Base-by-base conservation (phyloP, 148 eudicot species). In the Polygonum aviculare region DNA sequence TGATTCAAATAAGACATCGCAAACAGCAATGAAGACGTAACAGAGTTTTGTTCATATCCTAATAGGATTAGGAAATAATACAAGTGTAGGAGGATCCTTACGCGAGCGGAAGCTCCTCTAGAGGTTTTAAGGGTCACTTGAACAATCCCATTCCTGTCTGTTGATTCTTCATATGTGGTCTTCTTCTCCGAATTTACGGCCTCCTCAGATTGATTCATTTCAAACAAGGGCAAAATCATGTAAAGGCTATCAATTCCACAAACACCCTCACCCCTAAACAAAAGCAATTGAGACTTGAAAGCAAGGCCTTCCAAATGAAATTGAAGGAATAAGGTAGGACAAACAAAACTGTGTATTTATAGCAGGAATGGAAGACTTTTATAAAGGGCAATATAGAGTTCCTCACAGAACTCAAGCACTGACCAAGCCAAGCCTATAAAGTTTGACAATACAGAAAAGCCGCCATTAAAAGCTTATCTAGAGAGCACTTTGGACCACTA, bases 171-270 rank as follows among this genome's bases (percentile, higher is more conserved):
- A 12, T 12, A n/a, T 21, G 39, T 26, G 48, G 52, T 26, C 6
- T 21, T 57, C 77, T 60, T 60, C 26, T 82, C 89, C 79, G 78
- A 77, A 48, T 21, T 75, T 73, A 72, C 79, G 75, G 79, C 85
- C 45, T 78, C 85, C 45, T 78, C 84, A 80, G 81, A 81, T 49
- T 82, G 85, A 81, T 84, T 82, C 98, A 93, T 91, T 77, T 85
- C 76, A 78, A 69, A 47, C 72, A 74, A 67, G 8, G 63, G 76
- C 35, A 80, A 73, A 62, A 78, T 50, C 77, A 77, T 72, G 49
- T 62, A 79, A 74, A 67, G 71, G 72, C 72, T 67, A 36, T 67
- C 21, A 36, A 67, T 35, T 31, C 19, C 41, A 35, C 72, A 67
- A 36, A 67, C 71, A 35, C 40, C 71, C 41, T 65, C 71, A 26